A percentile compares a stretch with the other conserved stretches of the same genome.
phyloP scores from a whole-genome alignment of 2,329 filamentous ascomycete genomes.

The Fusarium anthophilum region DNA sequence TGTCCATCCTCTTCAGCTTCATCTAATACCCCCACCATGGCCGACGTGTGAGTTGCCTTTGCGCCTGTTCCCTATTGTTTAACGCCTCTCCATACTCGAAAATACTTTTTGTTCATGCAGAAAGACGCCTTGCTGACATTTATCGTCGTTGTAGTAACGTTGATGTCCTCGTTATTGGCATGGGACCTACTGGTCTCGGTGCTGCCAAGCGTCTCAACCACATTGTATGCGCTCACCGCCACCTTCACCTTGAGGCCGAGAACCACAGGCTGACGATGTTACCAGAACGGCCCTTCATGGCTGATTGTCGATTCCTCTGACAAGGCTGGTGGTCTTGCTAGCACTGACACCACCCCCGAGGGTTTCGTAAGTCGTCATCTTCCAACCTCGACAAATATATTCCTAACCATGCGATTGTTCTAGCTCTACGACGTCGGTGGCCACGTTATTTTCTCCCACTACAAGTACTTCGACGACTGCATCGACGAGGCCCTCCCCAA shows the following conservation, averaged over 20 bases:
- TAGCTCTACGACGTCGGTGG: constrained; percentile 98
- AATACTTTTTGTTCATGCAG: not conserved
- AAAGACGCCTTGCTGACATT: constrained; percentile 28
- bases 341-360: constrained; percentile 93
- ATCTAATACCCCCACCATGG: constrained; percentile 49
- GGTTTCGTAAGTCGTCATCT: constrained; percentile 81
- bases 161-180: constrained; percentile 97
- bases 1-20: constrained; percentile 22
- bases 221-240: constrained; percentile 72
- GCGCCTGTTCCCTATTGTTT: constrained; percentile 10
- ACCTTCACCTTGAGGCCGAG: constrained; percentile 37
- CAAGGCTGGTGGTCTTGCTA: constrained; percentile 93
- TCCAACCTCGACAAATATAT: constrained; percentile 6
- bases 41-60: constrained; percentile 50
- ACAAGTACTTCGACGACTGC: constrained; percentile 99
- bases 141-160: constrained; percentile 71
- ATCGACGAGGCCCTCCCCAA: constrained; percentile 96
- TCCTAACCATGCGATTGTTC: constrained; percentile 25
- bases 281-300: constrained; percentile 90
- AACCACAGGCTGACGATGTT: constrained; percentile 37
- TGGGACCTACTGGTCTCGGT: constrained; percentile 95
- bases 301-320: constrained; percentile 93
- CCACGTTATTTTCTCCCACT: constrained; percentile 99
- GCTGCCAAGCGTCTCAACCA: constrained; percentile 98
- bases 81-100: constrained; percentile 1